These are phyloP conservation scores for Fusarium odoratissimum DNA, from an alignment of 2,329 filamentous ascomycete species.

Conservation along the genomic window DNA sequence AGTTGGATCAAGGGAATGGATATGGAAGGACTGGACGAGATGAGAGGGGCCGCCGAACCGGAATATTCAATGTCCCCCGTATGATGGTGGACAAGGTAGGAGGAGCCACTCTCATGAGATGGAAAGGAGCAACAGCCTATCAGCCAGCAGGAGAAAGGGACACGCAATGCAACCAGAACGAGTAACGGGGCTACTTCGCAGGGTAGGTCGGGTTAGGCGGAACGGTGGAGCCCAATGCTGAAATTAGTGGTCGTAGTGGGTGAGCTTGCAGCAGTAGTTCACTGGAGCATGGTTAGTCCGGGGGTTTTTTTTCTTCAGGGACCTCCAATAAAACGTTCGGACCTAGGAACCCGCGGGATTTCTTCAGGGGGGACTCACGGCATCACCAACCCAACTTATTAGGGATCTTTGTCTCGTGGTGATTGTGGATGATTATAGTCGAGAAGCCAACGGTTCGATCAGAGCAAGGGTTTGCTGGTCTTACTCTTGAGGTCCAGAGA, in stretches of 20 bases:
- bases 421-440: neutral
- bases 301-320: constrained; percentile 26
- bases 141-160: constrained; percentile 37
- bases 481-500: constrained; percentile 5
- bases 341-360: constrained; percentile 3
- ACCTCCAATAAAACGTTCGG: constrained; percentile 14
- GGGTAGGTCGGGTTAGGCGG: constrained; percentile 19
- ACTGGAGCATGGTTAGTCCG: constrained; percentile 41
- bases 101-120: constrained; percentile 38
- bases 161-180: constrained; percentile 43
- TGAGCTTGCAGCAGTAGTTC: constrained; percentile 30
- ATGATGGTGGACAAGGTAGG: constrained; percentile 31
- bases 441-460: constrained; percentile 15
- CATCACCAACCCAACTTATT: neutral
- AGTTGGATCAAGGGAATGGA: constrained; percentile 27
- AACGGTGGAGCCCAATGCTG: constrained; percentile 24
- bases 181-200: constrained; percentile 13
- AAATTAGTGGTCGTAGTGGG: constrained; percentile 34
- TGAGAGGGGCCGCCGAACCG: constrained; percentile 38
- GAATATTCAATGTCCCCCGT: constrained; percentile 44
- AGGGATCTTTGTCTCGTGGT: constrained; percentile 14
- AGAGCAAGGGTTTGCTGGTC: constrained; percentile 20
- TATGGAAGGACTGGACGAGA: constrained; percentile 37
- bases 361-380: constrained; percentile 13
- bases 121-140: constrained; percentile 32